Conservation (phyloP, 2,329 filamentous ascomycete species). For the Trichoderma koningii region DNA sequence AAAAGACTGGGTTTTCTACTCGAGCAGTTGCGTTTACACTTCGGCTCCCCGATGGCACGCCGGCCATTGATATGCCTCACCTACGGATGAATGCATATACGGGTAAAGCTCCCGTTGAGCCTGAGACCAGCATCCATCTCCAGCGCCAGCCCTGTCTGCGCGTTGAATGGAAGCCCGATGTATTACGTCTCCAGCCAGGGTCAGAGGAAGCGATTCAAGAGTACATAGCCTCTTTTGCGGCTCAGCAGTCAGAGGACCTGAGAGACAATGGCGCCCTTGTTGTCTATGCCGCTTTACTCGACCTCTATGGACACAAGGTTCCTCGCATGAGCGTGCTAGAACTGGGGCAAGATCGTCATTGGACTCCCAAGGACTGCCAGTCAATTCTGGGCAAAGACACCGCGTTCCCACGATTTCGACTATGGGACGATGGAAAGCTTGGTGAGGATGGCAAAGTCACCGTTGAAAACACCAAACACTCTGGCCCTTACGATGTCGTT, state of each 20-base stretch:
- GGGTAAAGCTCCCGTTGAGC: constrained; percentile 10
- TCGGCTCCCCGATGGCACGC: constrained; percentile 5
- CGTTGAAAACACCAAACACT: background rate
- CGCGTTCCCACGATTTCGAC: constrained; percentile 7
- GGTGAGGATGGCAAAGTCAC: background rate
- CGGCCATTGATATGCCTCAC: constrained; percentile 7
- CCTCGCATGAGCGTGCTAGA: constrained; percentile 22
- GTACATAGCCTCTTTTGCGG: background rate
- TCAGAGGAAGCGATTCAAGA: constrained; percentile 1
- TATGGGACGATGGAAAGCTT: constrained; percentile 7
- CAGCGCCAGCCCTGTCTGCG: constrained; percentile 19
- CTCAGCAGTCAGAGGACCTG: constrained; percentile 13
- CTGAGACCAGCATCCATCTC: constrained; percentile 14
- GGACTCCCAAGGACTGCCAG: constrained; percentile 11
- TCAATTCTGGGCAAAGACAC: constrained; percentile 13
- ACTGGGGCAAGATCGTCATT: background rate
- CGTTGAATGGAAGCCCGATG: constrained; percentile 13
- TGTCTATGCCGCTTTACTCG: constrained; percentile 6
- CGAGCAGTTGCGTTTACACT: constrained; percentile 11
- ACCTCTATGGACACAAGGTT: constrained; percentile 14
- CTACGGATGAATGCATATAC: constrained; percentile 16
- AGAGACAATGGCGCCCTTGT: constrained; percentile 9
- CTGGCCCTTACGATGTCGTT: background rate
- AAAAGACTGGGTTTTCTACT: constrained; percentile 15
- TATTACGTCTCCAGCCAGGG: constrained; percentile 12